phyloP scores from a whole-genome alignment of 140 eudicot genomes.

The Senecio squalidus region DNA sequence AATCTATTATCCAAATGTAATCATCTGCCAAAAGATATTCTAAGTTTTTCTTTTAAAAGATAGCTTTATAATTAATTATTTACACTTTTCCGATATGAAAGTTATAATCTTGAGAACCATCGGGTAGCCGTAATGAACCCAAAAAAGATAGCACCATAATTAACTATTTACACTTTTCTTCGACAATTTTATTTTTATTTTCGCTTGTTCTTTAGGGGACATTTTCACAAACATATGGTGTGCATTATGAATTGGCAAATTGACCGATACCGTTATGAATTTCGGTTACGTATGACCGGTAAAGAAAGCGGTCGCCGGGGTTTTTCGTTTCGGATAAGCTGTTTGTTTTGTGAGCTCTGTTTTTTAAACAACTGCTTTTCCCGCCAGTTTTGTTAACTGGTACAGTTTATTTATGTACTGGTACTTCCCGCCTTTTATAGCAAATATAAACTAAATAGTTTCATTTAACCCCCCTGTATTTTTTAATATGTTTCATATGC shows the following conservation, averaged over 20 bases:
- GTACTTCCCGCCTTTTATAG: conserved; percentile 27
- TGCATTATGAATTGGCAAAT: conserved; percentile 3
- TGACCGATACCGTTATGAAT: conserved; percentile 12
- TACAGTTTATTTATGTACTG: background rate
- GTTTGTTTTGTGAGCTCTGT: background rate
- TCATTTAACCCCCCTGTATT: conserved; percentile 23
- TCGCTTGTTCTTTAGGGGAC: conserved; percentile 16
- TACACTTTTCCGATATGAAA: background rate
- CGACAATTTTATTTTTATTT: too few relatives aligned
- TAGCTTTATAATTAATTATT: background rate
- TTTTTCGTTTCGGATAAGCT: conserved; percentile 11
- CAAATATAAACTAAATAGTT: conserved; percentile 3
- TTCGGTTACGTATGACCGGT: background rate
- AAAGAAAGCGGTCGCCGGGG: conserved; percentile 11
- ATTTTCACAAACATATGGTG: conserved; percentile 24
- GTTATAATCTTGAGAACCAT: conserved; percentile 15
- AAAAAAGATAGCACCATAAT: too few relatives aligned
- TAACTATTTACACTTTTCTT: too few relatives aligned
- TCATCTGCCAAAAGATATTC: conserved; percentile 3
- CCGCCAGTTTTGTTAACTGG: conserved; percentile 30
- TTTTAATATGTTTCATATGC: background rate
- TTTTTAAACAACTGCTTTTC: conserved; percentile 8
- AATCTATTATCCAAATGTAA: too few relatives aligned
- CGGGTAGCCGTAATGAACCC: conserved; percentile 31
- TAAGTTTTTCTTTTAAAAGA: conserved; percentile 16